Conservation (phyloP, 1,139 yeast genomes). For the Yamadazyma trypodendri region DNA sequence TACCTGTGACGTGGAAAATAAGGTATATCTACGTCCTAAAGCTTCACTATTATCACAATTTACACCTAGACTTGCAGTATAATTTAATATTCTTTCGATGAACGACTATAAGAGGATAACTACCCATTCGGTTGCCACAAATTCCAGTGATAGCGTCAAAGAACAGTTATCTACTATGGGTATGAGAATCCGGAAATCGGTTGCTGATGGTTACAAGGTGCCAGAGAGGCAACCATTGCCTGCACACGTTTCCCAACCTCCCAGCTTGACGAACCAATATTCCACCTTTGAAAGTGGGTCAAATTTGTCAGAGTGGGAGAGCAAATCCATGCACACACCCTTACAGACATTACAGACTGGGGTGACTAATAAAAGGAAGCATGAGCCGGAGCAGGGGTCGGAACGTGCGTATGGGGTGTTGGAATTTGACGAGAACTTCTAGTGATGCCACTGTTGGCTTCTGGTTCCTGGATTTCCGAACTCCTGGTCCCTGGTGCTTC, state of each 20-base stretch:
- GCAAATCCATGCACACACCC: constrained; percentile 2
- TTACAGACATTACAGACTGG: constrained; percentile 5
- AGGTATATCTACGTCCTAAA: no score
- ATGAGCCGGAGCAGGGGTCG: constrained; percentile 18
- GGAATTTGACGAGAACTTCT: constrained; percentile 47
- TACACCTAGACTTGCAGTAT: no score
- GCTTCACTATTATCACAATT: no score
- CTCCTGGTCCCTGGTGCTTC: no score
- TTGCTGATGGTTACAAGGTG: constrained; percentile 56
- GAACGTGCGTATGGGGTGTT: constrained; percentile 41
- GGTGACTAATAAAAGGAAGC: constrained; percentile 34
- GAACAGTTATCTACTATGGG: constrained; percentile 52
- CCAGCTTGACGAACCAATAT: constrained; percentile 36
- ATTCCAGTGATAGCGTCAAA: not conserved
- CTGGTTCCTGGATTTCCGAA: no score
- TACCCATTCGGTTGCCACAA: not conserved
- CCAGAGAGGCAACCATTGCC: constrained; percentile 55
- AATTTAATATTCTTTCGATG: no score
- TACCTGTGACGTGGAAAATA: no score
- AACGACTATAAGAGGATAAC: constrained; percentile 10
- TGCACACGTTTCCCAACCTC: constrained; percentile 34
- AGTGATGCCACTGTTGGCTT: constrained; percentile 7
- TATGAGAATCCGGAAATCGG: constrained; percentile 69
- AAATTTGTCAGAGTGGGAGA: constrained; percentile 13
- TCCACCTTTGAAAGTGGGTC: constrained; percentile 39